These are phyloP conservation scores for Pterocarpus macrocarpus DNA, from an alignment of 306 rosid genomes.

Conservation along the genomic window DNA sequence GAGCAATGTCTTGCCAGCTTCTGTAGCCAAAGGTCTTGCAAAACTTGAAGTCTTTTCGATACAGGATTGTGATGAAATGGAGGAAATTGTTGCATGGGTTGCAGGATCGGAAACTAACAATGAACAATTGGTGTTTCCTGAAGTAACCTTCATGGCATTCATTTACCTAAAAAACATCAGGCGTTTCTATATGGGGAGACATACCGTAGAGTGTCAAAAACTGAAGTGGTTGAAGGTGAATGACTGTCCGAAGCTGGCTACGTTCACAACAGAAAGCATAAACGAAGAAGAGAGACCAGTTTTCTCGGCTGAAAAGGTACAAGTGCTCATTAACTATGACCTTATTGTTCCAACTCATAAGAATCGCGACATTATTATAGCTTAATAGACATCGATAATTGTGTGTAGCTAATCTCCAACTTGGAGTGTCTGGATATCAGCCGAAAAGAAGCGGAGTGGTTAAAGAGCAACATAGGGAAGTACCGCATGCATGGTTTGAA, in stretches of 20 bases:
- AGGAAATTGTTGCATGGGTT: background rate
- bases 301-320: slow-evolving; percentile 15
- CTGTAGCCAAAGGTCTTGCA: slow-evolving; percentile 7
- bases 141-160: background rate
- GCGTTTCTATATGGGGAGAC: background rate
- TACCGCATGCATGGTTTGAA: background rate
- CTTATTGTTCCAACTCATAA: background rate
- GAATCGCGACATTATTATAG: background rate
- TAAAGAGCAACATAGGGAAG: background rate
- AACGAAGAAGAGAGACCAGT: background rate
- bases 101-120: background rate
- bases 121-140: background rate
- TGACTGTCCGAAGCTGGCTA: background rate
- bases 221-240: slow-evolving; percentile 1
- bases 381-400: background rate
- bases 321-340: background rate
- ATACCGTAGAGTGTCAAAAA: slow-evolving; percentile 15
- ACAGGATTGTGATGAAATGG: rapidly evolving
- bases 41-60: background rate
- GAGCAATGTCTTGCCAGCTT: slow-evolving; percentile 30
- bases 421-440: background rate
- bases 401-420: background rate
- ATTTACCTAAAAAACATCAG: background rate
- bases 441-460: background rate
- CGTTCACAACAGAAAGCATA: background rate